These are phyloP conservation scores for Lentinus tigrinus DNA, from an alignment of 768 basidiomycete species.

Conservation along the genomic window DNA sequence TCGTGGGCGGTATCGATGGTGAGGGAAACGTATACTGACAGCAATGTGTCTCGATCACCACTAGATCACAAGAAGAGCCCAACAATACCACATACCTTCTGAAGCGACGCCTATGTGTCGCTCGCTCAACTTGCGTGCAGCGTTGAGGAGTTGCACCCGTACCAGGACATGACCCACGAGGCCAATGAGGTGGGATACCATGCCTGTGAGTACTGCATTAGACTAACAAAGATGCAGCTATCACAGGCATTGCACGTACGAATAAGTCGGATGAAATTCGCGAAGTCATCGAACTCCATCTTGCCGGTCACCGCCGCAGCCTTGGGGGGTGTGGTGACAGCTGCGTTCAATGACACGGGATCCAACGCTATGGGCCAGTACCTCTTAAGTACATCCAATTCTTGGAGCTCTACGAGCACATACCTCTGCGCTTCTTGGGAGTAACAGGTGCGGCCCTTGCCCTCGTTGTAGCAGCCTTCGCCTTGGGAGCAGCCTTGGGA, in stretches of 20 bases:
- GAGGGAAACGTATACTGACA: slow-evolving; percentile 61
- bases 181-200: slow-evolving; percentile 61
- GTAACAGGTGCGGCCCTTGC: slow-evolving; percentile 38
- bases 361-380: slow-evolving; percentile 17
- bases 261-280: slow-evolving; percentile 44
- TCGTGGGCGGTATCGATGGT: slow-evolving; percentile 74
- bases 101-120: slow-evolving; percentile 33
- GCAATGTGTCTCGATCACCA: not conserved
- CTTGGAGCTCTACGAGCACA: not conserved
- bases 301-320: not conserved
- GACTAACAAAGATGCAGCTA: not conserved
- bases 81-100: slow-evolving; percentile 17
- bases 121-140: slow-evolving; percentile 61
- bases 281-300: slow-evolving; percentile 29
- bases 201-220: slow-evolving; percentile 37
- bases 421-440: slow-evolving; percentile 41
- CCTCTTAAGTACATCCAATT: not conserved
- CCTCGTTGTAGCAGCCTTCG: slow-evolving; percentile 15
- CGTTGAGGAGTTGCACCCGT: slow-evolving; percentile 66
- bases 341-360: slow-evolving; percentile 21
- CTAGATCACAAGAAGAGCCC: not conserved
- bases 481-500: slow-evolving; percentile 9
- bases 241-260: slow-evolving; percentile 40
- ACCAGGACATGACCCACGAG: slow-evolving; percentile 64
- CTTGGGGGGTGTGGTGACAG: slow-evolving; percentile 19